Percentiles rank a stretch among this genome's conserved stretches.
Evolutionary conservation across 441 rosid species (phyloP).

Genomic region (Adansonia grandidieri): DNA sequence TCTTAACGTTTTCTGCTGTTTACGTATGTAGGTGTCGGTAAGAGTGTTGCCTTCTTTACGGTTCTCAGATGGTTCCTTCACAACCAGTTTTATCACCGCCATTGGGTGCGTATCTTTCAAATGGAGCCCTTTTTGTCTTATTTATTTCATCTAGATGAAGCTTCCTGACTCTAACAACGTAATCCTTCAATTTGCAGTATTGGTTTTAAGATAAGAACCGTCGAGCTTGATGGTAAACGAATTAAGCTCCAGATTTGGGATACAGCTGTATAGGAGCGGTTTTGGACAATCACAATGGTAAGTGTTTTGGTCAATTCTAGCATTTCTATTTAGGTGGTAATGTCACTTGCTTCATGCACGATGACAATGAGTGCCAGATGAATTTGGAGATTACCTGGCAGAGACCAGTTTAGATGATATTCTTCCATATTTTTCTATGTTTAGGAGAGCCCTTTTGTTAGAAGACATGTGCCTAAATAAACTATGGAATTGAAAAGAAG

Average conservation of each 20-base stretch:
- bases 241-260: slow-evolving; percentile 85
- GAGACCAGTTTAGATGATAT: background rate
- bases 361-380: background rate
- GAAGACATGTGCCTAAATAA: background rate
- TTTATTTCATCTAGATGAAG: slow-evolving; percentile 14
- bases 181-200: slow-evolving; percentile 45
- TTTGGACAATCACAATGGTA: slow-evolving; percentile 76
- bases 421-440: background rate
- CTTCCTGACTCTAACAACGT: background rate
- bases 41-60: slow-evolving; percentile 71
- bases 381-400: background rate
- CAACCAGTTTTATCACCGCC: slow-evolving; percentile 79
- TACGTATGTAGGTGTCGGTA: slow-evolving; percentile 65
- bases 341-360: background rate
- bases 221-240: slow-evolving; percentile 76
- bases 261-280: slow-evolving; percentile 83
- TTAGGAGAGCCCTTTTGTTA: background rate
- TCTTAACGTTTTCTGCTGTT: background rate
- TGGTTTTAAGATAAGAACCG: slow-evolving; percentile 79
- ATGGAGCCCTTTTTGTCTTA: background rate
- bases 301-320: slow-evolving; percentile 9
- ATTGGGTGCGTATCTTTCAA: slow-evolving; percentile 57
- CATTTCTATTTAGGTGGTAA: slow-evolving; percentile 8
- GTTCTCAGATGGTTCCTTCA: slow-evolving; percentile 78
- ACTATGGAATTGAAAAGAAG: background rate